These are phyloP conservation scores for Phialemonium atrogriseum DNA, from an alignment of 2,329 filamentous ascomycete genomes.

Conservation along the genomic window DNA sequence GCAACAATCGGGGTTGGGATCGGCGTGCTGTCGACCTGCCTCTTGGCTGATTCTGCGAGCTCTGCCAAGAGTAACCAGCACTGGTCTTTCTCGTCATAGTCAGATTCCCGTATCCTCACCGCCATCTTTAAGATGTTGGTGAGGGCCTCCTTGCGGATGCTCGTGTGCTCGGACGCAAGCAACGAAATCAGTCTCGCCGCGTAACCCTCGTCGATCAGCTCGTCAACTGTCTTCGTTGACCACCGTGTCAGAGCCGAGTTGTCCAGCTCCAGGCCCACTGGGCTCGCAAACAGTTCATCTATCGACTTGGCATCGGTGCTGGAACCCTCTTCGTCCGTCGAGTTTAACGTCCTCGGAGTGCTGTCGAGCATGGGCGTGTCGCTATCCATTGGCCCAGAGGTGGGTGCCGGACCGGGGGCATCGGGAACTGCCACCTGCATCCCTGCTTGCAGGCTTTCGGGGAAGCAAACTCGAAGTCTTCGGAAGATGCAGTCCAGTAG, in stretches of 20 bases:
- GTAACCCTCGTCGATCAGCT: constrained; percentile 71
- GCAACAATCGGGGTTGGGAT: constrained; percentile 68
- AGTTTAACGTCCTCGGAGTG: no score
- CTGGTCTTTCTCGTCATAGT: constrained; percentile 67
- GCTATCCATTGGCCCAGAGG: neutral
- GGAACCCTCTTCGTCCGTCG: constrained; percentile 6
- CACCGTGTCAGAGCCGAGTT: constrained; percentile 51
- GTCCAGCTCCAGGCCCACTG: constrained; percentile 39
- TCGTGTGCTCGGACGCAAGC: constrained; percentile 64
- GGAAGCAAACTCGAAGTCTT: constrained; percentile 26
- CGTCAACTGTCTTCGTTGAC: constrained; percentile 68
- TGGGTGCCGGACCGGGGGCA: neutral
- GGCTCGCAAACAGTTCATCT: constrained; percentile 41
- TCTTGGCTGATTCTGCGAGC: constrained; percentile 63
- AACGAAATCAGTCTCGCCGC: constrained; percentile 63
- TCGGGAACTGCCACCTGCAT: constrained; percentile 3
- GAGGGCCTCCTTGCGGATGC: constrained; percentile 72
- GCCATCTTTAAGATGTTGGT: constrained; percentile 60
- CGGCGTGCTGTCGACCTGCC: constrained; percentile 43
- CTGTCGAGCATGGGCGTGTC: no score
- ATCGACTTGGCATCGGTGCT: constrained; percentile 34
- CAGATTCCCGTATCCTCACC: constrained; percentile 55
- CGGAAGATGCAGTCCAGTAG: constrained; percentile 36
- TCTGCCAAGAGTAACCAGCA: constrained; percentile 75
- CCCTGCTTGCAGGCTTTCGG: constrained; percentile 24